Evolutionary conservation across 495 filamentous ascomycete genomes (phyloP).

Genomic region (Talaromyces nanjingensis): DNA sequence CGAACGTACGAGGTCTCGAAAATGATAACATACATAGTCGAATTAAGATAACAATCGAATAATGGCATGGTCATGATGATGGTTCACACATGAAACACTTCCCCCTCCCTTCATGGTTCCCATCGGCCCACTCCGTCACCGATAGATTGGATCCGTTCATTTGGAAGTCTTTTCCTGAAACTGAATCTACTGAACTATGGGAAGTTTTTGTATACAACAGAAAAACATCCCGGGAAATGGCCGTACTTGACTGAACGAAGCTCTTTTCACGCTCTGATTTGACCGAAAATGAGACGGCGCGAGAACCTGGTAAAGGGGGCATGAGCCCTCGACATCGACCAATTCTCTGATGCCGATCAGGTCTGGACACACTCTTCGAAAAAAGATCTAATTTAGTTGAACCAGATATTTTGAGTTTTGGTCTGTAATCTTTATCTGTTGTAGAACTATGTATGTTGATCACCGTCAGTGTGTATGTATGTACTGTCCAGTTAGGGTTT

Average conservation of each 20-base stretch:
- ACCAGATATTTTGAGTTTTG: neutral
- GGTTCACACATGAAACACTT: neutral
- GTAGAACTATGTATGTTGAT: neutral
- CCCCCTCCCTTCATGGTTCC: neutral
- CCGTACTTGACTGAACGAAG: neutral
- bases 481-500: neutral
- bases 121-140: neutral
- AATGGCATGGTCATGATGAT: neutral
- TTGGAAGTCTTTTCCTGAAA: neutral
- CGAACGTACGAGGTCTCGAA: neutral
- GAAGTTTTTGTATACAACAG: too few relatives aligned
- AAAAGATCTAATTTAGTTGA: neutral
- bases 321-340: neutral
- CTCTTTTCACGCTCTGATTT: neutral
- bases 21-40: neutral
- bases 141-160: neutral
- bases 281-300: neutral
- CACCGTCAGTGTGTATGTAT: neutral
- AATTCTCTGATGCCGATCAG: neutral
- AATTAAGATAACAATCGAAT: neutral
- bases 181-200: neutral
- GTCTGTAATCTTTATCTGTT: neutral
- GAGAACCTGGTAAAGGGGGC: neutral
- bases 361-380: neutral
- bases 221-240: too few relatives aligned